Percentiles rank a stretch among this genome's conserved stretches.
Evolutionary conservation across 1,284 basidiomycete genomes (phyloP).

Genomic region (Flammula alnicola): DNA sequence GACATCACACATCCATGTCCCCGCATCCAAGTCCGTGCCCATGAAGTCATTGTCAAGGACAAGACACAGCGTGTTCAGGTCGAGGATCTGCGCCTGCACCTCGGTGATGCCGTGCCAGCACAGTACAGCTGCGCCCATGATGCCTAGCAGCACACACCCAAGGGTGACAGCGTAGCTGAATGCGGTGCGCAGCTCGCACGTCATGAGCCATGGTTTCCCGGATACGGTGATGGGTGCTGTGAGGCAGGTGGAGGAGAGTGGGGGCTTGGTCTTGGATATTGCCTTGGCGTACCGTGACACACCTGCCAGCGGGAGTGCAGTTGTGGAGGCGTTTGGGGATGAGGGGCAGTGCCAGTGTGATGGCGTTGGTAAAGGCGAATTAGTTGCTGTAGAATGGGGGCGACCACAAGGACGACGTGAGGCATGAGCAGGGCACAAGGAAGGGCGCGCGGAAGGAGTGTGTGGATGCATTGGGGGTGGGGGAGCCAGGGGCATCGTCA

Average conservation of each 20-base stretch:
- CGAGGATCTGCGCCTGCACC: constrained; percentile 37
- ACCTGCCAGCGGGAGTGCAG: constrained; percentile 36
- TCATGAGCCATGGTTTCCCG: constrained; percentile 58
- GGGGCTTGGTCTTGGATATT: constrained; percentile 46
- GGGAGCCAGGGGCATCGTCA: not conserved
- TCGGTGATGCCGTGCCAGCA: constrained; percentile 43
- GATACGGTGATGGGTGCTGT: constrained; percentile 42
- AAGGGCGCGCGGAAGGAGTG: constrained; percentile 68
- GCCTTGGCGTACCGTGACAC: constrained; percentile 18
- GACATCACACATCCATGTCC: constrained; percentile 63
- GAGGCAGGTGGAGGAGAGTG: constrained; percentile 49
- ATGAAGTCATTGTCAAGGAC: constrained; percentile 77
- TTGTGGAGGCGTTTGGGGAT: constrained; percentile 37
- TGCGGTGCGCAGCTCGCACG: constrained; percentile 37
- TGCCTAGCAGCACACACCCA: constrained; percentile 44
- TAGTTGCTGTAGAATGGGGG: constrained; percentile 58
- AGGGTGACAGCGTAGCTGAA: constrained; percentile 51
- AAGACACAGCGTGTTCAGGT: constrained; percentile 55
- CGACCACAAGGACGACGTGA: constrained; percentile 60
- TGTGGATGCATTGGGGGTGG: constrained; percentile 39
- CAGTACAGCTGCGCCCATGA: constrained; percentile 44
- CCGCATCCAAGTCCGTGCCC: constrained; percentile 39
- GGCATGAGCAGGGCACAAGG: constrained; percentile 68
- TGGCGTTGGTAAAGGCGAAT: constrained; percentile 23
- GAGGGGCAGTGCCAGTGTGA: constrained; percentile 21